Base-by-base conservation (phyloP, 768 basidiomycete genomes). In the Tubosaeta sp. region DNA sequence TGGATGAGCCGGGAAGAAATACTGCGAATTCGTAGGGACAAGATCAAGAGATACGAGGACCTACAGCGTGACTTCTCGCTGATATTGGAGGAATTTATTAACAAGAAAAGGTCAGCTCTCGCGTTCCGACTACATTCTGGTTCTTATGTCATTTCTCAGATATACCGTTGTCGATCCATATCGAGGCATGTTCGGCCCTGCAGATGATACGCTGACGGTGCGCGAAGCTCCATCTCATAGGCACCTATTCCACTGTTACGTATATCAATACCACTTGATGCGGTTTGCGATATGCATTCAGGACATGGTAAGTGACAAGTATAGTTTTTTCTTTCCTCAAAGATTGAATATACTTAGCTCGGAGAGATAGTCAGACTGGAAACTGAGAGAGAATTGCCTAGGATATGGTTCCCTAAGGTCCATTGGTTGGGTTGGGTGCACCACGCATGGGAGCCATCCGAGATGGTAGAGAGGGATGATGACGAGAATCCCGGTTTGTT, bases 241-340 rank as follows among this genome's bases (percentile, higher is more conserved):
- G 37, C 81, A 83, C 62, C 71, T 91, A 8, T 91, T 91, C 58
- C 72, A 87, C 51, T 86, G 83, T 46, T 90, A 84, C 58, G 78
- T 86, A 27, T 89, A 86, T 63, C 85, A 91, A 54, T 77, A 72
- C 49, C 78, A 79, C 52, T 57, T 75, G 46, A 72, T 76, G 62
- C 67, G 63, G 12, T 75, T 78, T 54, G 62, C 69, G 3, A 51
- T 54, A 9, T 54, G 62, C 11, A 50, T 76, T 5, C 56, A 63
- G n/a, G 67, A 67, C 7, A 46, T 72, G 52, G 77, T 79, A 41
- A 17, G 75, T 56, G 33, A 16, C 19, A 25, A 22, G 7, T 3
- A n/a, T 48, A 2, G n/a, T 4, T 4, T 5, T 17, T 12, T 13
- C 12, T 10, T 10, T 2, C 1, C 33, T 31, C 6, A 3, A 43